These are phyloP conservation scores for Colletotrichum endophyticum DNA, from an alignment of 2,329 filamentous ascomycete genomes.

Conservation along the genomic window DNA sequence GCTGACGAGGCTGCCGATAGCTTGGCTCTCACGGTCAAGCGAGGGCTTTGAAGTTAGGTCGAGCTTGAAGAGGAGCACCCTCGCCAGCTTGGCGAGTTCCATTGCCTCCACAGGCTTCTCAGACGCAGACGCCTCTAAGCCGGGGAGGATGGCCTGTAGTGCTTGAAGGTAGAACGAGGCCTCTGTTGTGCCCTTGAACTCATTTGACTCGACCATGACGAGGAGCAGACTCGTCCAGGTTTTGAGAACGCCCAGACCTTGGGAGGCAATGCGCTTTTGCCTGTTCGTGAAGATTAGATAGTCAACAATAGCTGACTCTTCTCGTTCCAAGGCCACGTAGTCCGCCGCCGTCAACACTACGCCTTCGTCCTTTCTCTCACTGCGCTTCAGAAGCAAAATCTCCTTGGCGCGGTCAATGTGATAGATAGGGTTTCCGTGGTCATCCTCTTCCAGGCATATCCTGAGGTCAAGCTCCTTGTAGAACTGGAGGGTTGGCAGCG, in stretches of 20 bases:
- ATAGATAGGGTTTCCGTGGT: slow-evolving; percentile 64
- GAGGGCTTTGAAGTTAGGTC: slow-evolving; percentile 54
- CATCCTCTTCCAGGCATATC: slow-evolving; percentile 65
- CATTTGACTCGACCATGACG: slow-evolving; percentile 81
- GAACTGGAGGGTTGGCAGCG: slow-evolving; percentile 60
- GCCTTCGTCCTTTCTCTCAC: slow-evolving; percentile 59
- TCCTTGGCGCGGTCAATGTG: slow-evolving; percentile 76
- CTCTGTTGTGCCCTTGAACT: slow-evolving; percentile 75
- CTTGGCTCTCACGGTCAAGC: slow-evolving; percentile 47
- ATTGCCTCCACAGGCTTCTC: slow-evolving; percentile 73
- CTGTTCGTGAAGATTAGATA: slow-evolving; percentile 70
- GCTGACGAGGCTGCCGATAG: slow-evolving; percentile 75
- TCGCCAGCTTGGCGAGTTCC: slow-evolving; percentile 78
- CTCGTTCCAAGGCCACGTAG: slow-evolving; percentile 54
- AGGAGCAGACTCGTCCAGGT: slow-evolving; percentile 87
- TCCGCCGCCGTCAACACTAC: slow-evolving; percentile 56
- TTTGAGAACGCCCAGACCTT: slow-evolving; percentile 71
- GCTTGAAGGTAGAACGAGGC: slow-evolving; percentile 84
- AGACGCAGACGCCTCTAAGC: slow-evolving; percentile 77
- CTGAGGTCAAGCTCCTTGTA: slow-evolving; percentile 72
- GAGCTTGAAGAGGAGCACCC: slow-evolving; percentile 74
- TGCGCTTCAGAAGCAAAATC: slow-evolving; percentile 72
- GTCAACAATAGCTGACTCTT: slow-evolving; percentile 65
- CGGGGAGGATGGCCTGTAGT: slow-evolving; percentile 86
- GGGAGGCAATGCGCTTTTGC: slow-evolving; percentile 59